phyloP scores from a whole-genome alignment of 192 early-diverging fungal species.

The Pilobolus umbonatus region DNA sequence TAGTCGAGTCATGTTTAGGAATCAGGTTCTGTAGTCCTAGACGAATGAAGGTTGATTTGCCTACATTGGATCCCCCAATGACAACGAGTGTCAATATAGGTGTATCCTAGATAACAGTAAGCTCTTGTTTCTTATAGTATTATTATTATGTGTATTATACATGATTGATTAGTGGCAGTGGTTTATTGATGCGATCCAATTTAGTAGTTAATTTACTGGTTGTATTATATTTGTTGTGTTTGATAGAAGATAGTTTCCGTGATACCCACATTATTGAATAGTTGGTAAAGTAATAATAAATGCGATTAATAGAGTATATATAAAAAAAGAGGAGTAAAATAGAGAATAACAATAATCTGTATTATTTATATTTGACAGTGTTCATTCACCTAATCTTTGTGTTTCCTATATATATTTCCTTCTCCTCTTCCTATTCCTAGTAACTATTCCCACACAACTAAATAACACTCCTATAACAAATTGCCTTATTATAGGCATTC shows the following conservation, averaged over 20 bases:
- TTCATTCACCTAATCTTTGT: too few species aligned
- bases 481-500: too few species aligned
- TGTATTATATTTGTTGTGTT: not conserved
- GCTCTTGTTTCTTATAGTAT: not conserved
- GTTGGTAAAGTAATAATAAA: not conserved
- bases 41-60: slow-evolving; percentile 24
- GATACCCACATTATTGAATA: slow-evolving; percentile 11
- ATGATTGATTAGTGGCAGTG: not conserved
- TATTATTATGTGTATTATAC: not conserved
- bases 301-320: not conserved
- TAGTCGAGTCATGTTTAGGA: slow-evolving; percentile 11
- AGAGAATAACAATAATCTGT: too few species aligned
- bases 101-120: not conserved
- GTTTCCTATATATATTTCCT: too few species aligned
- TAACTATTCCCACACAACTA: too few species aligned
- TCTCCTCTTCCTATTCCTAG: too few species aligned
- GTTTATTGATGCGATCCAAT: slow-evolving; percentile 8
- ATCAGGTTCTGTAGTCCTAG: slow-evolving; percentile 14
- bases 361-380: too few species aligned
- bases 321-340: too few species aligned
- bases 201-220: not conserved
- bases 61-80: slow-evolving; percentile 20
- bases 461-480: too few species aligned
- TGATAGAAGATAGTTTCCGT: slow-evolving; percentile 12
- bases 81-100: slow-evolving; percentile 11